Percentiles rank a stretch among this genome's conserved stretches.
Evolutionary conservation across 179 eudicot genomes (phyloP).

Genomic region (Spinacia oleracea): DNA sequence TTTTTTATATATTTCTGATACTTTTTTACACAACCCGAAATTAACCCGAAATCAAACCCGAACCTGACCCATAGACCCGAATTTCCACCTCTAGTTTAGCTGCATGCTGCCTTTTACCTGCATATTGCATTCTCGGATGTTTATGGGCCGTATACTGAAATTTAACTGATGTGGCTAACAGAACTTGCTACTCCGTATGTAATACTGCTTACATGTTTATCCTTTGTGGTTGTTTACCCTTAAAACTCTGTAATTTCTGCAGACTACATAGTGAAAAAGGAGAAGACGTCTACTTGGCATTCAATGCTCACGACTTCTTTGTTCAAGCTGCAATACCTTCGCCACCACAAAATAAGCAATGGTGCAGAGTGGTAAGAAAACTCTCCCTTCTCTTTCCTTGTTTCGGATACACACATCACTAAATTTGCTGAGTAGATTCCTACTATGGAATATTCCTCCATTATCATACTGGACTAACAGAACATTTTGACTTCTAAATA

Average conservation of each 20-base stretch:
- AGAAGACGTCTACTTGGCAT: conserved; percentile 74
- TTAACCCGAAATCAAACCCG: too few species aligned
- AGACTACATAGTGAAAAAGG: conserved; percentile 72
- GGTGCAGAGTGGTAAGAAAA: conserved; percentile 93
- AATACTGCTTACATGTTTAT: not conserved
- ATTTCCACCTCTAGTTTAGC: too few species aligned
- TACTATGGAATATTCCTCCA: not conserved
- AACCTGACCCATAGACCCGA: too few species aligned
- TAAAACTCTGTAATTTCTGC: conserved; percentile 22
- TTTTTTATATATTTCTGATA: too few species aligned
- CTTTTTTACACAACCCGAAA: too few species aligned
- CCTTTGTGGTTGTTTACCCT: not conserved
- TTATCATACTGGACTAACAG: not conserved
- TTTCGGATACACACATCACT: not conserved
- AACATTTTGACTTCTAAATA: not conserved
- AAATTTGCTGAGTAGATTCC: not conserved
- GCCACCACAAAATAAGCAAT: conserved; percentile 61
- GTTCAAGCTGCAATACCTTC: conserved; percentile 69
- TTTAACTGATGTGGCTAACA: not conserved
- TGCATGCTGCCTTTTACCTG: not conserved
- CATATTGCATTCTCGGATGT: not conserved
- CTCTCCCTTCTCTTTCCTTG: conserved; percentile 4
- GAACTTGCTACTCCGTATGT: not conserved
- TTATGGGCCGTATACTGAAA: not conserved
- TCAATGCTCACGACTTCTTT: conserved; percentile 85